Conservation (phyloP, 2,329 filamentous ascomycete species). For the Lachnellula subtilissima region DNA sequence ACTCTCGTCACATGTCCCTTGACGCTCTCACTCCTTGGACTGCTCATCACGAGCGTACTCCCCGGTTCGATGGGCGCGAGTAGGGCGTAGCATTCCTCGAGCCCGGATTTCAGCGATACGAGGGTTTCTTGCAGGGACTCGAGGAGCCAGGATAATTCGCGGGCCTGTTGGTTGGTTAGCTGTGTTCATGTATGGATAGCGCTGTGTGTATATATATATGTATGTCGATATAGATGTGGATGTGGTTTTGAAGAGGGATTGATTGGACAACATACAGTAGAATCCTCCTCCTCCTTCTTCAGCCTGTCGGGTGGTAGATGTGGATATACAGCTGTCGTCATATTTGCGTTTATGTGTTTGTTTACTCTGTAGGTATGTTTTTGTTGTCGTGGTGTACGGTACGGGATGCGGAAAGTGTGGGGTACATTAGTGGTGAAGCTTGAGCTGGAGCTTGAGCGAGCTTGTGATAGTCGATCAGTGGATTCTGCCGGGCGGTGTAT, state of each 20-base stretch:
- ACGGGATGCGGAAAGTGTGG: neutral
- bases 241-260: neutral
- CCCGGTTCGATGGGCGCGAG: constrained; percentile 80
- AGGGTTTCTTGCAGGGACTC: constrained; percentile 33
- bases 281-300: constrained; percentile 28
- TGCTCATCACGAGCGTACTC: constrained; percentile 84
- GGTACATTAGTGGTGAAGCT: neutral
- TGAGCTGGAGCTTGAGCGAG: neutral
- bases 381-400: neutral
- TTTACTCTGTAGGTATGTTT: too few species aligned
- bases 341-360: neutral
- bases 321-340: constrained; percentile 27
- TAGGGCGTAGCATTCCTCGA: constrained; percentile 84
- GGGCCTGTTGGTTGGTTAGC: constrained; percentile 20
- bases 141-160: constrained; percentile 33
- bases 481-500: neutral
- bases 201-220: too few species aligned
- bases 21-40: constrained; percentile 78
- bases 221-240: too few species aligned
- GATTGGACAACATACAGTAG: constrained; percentile 19
- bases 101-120: constrained; percentile 44
- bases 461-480: neutral
- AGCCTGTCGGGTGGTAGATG: constrained; percentile 22
- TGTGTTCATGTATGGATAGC: neutral
- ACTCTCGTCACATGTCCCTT: constrained; percentile 91